Evolutionary conservation across 2,329 filamentous ascomycete species (phyloP).

Genomic region (Fusarium sp.): DNA sequence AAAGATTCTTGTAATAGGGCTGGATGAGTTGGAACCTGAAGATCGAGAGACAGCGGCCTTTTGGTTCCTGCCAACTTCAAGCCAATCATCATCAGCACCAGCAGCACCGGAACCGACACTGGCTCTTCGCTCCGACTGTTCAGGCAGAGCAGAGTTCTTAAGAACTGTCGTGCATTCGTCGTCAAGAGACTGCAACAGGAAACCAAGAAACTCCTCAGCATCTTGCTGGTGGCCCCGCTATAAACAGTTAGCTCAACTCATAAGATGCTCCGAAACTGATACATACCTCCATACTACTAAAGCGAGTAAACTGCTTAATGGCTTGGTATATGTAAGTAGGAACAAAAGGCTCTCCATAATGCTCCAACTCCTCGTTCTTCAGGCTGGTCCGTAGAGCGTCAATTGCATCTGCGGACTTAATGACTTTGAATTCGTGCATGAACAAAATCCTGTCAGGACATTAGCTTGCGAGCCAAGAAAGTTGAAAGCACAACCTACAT

Average conservation of each 20-base stretch:
- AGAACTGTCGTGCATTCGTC: conserved; percentile 90
- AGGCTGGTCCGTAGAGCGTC: conserved; percentile 81
- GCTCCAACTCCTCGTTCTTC: conserved; percentile 86
- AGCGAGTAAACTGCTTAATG: conserved; percentile 86
- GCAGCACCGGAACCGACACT: conserved; percentile 48
- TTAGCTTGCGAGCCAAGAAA: conserved; percentile 8
- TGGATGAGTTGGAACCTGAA: conserved; percentile 80
- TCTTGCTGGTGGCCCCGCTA: conserved; percentile 96
- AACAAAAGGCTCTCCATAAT: conserved; percentile 90
- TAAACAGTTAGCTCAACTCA: conserved; percentile 33
- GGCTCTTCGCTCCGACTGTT: conserved; percentile 50
- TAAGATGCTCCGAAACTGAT: not conserved
- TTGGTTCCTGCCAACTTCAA: conserved; percentile 94
- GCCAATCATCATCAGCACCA: conserved; percentile 72
- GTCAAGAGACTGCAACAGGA: conserved; percentile 90
- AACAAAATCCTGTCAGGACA: conserved; percentile 82
- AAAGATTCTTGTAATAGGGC: conserved; percentile 94
- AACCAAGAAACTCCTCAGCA: conserved; percentile 95
- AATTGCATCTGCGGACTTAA: conserved; percentile 80
- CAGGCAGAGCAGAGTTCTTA: conserved; percentile 52
- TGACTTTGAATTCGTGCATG: conserved; percentile 89
- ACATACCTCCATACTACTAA: conserved; percentile 90
- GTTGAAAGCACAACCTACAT: conserved; percentile 73
- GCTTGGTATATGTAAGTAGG: conserved; percentile 97
- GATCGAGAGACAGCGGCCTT: conserved; percentile 87